Evolutionary conservation across 352 stramenopile species (phyloP).

Genomic region (Phytophthora capsici): DNA sequence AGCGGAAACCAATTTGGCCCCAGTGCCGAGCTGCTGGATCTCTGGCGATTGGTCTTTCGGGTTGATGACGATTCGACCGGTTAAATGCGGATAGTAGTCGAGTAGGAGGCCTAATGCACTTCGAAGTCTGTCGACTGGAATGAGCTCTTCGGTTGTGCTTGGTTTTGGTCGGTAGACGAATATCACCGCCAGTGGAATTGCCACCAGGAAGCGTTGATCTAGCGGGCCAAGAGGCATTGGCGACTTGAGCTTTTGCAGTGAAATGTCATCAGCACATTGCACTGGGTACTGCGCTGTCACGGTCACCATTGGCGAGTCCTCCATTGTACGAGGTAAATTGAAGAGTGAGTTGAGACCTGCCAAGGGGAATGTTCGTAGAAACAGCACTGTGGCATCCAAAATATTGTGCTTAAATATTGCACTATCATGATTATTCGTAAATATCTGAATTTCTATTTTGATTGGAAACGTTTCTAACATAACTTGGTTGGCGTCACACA

Average conservation of each 20-base stretch:
- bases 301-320: neutral
- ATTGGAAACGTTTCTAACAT: conserved; percentile 12
- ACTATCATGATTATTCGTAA: no score
- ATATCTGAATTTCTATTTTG: no score
- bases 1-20: neutral
- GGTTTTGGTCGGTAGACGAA: conserved; percentile 21
- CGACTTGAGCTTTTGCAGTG: conserved; percentile 6
- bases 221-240: conserved; percentile 26
- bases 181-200: conserved; percentile 23
- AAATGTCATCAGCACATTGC: conserved; percentile 6
- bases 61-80: conserved; percentile 16
- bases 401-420: no score
- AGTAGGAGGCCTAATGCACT: neutral
- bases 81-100: neutral
- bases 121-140: conserved; percentile 15
- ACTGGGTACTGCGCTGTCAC: neutral
- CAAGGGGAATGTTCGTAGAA: conserved; percentile 3
- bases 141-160: conserved; percentile 6
- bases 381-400: neutral
- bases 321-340: neutral
- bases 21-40: neutral
- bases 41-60: neutral
- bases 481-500: conserved; percentile 12
- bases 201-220: conserved; percentile 21
- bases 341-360: neutral